A percentile compares a stretch with the other conserved stretches of the same genome.
These are phyloP conservation scores for Entomortierella parvispora DNA, from an alignment of 192 early-diverging fungal species.

Conservation along the genomic window DNA sequence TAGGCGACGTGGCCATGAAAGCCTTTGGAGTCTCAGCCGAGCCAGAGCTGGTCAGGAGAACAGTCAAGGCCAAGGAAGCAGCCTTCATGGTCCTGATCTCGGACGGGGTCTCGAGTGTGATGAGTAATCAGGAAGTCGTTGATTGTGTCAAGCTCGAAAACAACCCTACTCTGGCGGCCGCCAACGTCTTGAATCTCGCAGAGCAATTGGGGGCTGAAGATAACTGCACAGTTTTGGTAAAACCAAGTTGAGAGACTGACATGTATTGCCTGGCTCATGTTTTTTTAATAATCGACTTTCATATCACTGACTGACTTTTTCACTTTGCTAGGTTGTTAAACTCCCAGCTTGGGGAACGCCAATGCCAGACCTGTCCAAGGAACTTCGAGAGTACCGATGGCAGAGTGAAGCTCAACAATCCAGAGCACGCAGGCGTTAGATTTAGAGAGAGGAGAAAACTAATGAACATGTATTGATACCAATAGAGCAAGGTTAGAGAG, in stretches of 20 bases:
- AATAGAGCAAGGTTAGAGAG: not conserved
- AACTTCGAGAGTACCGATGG: constrained; percentile 66
- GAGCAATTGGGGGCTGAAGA: constrained; percentile 78
- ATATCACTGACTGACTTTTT: not conserved
- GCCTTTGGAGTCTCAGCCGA: constrained; percentile 77
- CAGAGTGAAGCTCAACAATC: constrained; percentile 62
- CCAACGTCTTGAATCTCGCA: constrained; percentile 66
- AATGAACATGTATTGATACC: not conserved
- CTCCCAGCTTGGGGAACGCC: constrained; percentile 74
- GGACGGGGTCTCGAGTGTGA: constrained; percentile 75
- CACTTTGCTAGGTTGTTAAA: constrained; percentile 64
- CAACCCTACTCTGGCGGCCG: constrained; percentile 64
- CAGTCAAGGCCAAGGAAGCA: constrained; percentile 65
- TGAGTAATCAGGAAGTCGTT: constrained; percentile 80
- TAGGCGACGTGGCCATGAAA: constrained; percentile 78
- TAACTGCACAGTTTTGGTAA: constrained; percentile 73
- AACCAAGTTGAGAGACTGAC: not conserved
- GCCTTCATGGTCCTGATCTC: constrained; percentile 77
- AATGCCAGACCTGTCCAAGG: constrained; percentile 75
- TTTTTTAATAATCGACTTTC: not conserved
- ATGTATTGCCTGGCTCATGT: not conserved
- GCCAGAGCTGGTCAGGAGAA: constrained; percentile 68
- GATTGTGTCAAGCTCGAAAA: constrained; percentile 74
- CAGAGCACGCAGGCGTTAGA: constrained; percentile 43
- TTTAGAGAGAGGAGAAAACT: not conserved